phyloP scores from a whole-genome alignment of 2,329 filamentous ascomycete species.

The Hypoxylon sp. region DNA sequence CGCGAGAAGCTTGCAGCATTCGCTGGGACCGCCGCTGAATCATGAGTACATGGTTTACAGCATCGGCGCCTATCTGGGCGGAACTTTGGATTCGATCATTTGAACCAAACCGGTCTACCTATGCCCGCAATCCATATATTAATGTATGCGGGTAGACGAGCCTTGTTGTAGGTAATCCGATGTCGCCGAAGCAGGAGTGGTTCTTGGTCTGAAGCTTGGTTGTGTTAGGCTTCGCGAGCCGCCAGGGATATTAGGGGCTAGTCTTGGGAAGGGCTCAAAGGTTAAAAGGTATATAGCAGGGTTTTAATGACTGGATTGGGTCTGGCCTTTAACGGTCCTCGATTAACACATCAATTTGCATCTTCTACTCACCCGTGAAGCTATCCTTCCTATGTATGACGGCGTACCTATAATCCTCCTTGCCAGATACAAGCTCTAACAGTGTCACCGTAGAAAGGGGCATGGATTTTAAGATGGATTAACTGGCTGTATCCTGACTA shows the following conservation, averaged over 20 bases:
- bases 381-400: no score
- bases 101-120: background rate
- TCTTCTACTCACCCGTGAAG: no score
- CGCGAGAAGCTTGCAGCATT: conserved; percentile 4
- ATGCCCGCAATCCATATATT: background rate
- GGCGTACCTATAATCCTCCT: no score
- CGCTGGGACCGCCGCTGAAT: conserved; percentile 6
- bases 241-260: background rate
- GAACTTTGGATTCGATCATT: background rate
- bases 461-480: no score
- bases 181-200: background rate
- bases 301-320: background rate
- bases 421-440: no score
- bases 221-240: background rate
- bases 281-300: background rate
- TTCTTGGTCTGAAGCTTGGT: background rate
- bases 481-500: no score
- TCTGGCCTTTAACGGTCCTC: no score
- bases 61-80: background rate
- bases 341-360: no score
- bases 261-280: background rate
- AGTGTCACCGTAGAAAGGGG: no score
- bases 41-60: conserved; percentile 12
- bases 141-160: no score
- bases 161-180: no score